A percentile compares a stretch with the other conserved stretches of the same genome.
Conservation (phyloP, 371 early-diverging fungal genomes). For the Rhizopus delemar region DNA sequence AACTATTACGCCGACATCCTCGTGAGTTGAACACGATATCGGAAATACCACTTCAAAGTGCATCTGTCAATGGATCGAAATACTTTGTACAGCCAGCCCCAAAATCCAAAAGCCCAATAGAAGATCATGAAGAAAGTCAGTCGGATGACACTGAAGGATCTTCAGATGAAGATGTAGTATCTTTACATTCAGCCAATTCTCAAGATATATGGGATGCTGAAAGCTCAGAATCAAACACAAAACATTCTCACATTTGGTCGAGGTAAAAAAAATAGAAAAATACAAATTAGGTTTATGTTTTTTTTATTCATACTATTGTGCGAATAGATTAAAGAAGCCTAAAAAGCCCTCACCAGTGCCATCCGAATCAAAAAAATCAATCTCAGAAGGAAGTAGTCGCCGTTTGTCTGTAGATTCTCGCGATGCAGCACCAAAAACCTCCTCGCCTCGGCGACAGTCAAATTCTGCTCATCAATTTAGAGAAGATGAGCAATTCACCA, state of each 20-base stretch:
- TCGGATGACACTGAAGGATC: constrained; percentile 14
- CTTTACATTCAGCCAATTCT: constrained; percentile 23
- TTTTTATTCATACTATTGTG: not conserved
- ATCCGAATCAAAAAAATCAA: not conserved
- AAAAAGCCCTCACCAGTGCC: constrained; percentile 9
- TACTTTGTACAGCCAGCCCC: not conserved
- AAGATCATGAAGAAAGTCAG: constrained; percentile 1
- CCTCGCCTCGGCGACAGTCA: constrained; percentile 8
- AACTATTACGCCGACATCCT: constrained; percentile 46
- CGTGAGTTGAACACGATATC: constrained; percentile 7
- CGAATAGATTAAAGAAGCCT: constrained; percentile 13
- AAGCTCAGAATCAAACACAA: not conserved
- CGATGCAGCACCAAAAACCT: not conserved
- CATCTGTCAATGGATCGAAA: not conserved
- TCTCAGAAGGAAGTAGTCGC: not conserved
- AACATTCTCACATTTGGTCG: constrained; percentile 13
- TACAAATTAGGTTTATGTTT: not conserved
- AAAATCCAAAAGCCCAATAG: not conserved
- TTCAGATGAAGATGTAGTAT: constrained; percentile 12
- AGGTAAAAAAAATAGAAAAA: constrained; percentile 12
- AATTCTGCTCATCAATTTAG: constrained; percentile 4
- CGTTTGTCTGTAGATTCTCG: not conserved
- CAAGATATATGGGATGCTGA: constrained; percentile 17
- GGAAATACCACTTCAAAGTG: not conserved
- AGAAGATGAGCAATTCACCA: constrained; percentile 16